Evolutionary conservation across 371 early-diverging fungal species (phyloP), one percentile per base, ranked within the genome.

Genomic region (Mortierella sp.): DNA sequence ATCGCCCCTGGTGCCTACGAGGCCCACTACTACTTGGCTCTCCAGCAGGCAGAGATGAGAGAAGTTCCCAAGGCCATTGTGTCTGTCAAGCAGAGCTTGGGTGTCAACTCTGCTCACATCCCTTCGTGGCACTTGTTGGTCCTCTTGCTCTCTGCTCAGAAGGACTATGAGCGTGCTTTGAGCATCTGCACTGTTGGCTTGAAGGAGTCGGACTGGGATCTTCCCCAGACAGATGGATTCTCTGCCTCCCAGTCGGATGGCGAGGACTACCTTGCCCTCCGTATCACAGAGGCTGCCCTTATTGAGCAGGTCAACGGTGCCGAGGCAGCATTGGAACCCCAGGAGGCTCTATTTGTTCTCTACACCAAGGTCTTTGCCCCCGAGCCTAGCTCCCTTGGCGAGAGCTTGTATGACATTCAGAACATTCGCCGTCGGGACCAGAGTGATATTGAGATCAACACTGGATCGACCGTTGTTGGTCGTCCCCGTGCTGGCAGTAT

Each of bases 111-210:
- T 0, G 78, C 88, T 3, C 91, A 94, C 76, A 88, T 95, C 32
- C 91, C 95, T 6, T 94, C 96, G 1, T 98, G 97, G 97, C 96
- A 98, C 86, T 89, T 98, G n/a, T 87, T 98, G 48, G 94, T 94
- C 0, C 90, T 98, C 71, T 85, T 97, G 32, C 86, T 95, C 35
- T 94, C 96, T 7, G 92, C 94, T 49, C 88, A 93, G 77, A 88
- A 93, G 79, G 90, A 93, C 41, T 87, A 87, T 77, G 81, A 85
- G 54, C 88, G 89, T 29, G 98, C 97, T 0, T 82, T 95, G 70
- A 90, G 92, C 68, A 90, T 96, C 7, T 96, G 95, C 82, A 91
- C 96, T 43, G 91, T 94, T 24, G 97, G 95, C 0, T 83, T 95
- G 76, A 89, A 90, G 78, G 94, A 95, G 75, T 93, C 90, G 21